These are phyloP conservation scores for Cladophialophora chaetospira DNA, from an alignment of 2,329 filamentous ascomycete genomes.

Conservation along the genomic window DNA sequence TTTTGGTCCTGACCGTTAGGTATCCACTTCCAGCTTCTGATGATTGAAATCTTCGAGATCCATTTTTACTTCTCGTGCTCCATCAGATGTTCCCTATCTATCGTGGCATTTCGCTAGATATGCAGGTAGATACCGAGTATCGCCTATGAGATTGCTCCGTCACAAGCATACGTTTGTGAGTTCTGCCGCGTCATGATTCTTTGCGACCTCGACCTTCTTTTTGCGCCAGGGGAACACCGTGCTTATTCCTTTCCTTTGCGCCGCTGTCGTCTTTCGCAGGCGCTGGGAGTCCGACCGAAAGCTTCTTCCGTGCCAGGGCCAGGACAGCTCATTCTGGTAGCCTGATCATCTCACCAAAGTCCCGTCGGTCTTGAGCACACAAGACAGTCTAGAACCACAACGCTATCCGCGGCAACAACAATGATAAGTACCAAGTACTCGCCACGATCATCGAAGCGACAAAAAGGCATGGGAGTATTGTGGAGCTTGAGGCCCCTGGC, in stretches of 20 bases:
- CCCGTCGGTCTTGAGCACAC: too few relatives aligned
- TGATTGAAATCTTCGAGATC: neutral
- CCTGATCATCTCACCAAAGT: too few relatives aligned
- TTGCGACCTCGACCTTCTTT: neutral
- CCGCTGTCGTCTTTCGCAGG: too few relatives aligned
- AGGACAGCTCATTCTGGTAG: too few relatives aligned
- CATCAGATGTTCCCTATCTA: neutral
- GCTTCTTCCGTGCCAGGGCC: too few relatives aligned
- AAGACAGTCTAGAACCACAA: too few relatives aligned
- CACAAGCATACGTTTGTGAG: too few relatives aligned
- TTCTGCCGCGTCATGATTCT: too few relatives aligned
- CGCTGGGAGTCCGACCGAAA: too few relatives aligned
- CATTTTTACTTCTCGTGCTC: neutral
- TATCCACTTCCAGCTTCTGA: slow-evolving; percentile 13
- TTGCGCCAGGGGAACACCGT: neutral
- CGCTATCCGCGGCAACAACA: too few relatives aligned
- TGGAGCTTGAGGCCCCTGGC: neutral
- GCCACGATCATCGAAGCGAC: neutral
- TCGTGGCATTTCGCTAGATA: slow-evolving; percentile 3
- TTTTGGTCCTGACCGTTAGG: neutral
- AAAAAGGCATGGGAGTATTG: neutral
- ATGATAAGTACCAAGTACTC: neutral
- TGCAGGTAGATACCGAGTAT: slow-evolving; percentile 3
- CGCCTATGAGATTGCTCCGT: too few relatives aligned
- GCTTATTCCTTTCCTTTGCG: too few relatives aligned